phyloP scores from a whole-genome alignment of 2,329 filamentous ascomycete species.

The Rhexocercosporidium sp. region DNA sequence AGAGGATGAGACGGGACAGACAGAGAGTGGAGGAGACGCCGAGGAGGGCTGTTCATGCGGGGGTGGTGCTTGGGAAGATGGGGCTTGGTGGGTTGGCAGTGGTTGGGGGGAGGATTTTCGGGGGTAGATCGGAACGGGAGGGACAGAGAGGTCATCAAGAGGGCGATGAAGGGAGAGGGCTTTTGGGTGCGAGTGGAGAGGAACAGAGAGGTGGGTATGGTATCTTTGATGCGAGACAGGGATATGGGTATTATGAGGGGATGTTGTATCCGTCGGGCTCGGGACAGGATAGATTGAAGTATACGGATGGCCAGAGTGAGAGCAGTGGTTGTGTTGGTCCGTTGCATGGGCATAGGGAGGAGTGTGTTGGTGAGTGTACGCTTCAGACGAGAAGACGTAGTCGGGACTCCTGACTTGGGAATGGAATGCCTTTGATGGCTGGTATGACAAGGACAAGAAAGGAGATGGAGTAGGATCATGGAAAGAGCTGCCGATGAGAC shows the following conservation, averaged over 20 bases:
- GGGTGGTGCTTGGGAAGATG: not conserved
- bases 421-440: not conserved
- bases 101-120: slow-evolving; percentile 5
- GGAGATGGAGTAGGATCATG: not conserved
- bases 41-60: not conserved
- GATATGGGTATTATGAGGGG: slow-evolving; percentile 19
- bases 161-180: slow-evolving; percentile 9
- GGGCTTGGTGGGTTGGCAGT: slow-evolving; percentile 12
- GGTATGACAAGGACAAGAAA: not conserved
- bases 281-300: slow-evolving; percentile 3
- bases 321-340: slow-evolving; percentile 23
- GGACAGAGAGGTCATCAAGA: not conserved
- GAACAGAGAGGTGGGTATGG: slow-evolving; percentile 1
- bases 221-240: not conserved
- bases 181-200: not conserved
- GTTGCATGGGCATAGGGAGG: slow-evolving; percentile 17
- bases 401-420: not conserved
- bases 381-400: slow-evolving; percentile 16
- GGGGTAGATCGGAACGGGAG: not conserved
- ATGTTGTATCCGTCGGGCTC: slow-evolving; percentile 7
- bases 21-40: slow-evolving; percentile 5
- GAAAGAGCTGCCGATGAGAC: not conserved
- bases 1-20: not conserved
- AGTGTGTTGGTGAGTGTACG: slow-evolving; percentile 15
- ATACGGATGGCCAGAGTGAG: slow-evolving; percentile 23